Percentiles rank a stretch among this genome's conserved stretches.
These are phyloP conservation scores for Penicillium fuscoglaucum DNA, from an alignment of 2,329 filamentous ascomycete species.

Conservation along the genomic window DNA sequence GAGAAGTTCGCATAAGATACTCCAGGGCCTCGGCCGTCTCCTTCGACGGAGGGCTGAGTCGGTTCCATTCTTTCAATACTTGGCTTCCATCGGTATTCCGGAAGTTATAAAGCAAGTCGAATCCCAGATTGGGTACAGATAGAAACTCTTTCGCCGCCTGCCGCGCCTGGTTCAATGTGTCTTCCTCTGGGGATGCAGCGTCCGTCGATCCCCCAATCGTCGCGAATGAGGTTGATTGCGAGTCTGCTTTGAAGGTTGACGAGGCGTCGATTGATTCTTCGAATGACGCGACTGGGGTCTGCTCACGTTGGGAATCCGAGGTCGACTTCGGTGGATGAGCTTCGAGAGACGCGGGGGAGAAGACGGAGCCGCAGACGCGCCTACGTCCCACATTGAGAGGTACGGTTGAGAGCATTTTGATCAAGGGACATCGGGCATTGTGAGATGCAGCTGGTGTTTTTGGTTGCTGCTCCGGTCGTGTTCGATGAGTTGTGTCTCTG, in stretches of 20 bases:
- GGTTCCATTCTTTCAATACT: slow-evolving; percentile 35
- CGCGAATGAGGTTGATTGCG: slow-evolving; percentile 14
- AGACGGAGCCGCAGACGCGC: slow-evolving; percentile 48
- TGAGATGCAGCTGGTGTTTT: not conserved
- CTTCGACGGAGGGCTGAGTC: slow-evolving; percentile 29
- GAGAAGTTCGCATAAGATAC: slow-evolving; percentile 31
- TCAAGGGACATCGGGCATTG: slow-evolving; percentile 18
- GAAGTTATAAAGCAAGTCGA: slow-evolving; percentile 30
- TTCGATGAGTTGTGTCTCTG: not conserved
- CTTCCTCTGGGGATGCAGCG: slow-evolving; percentile 30
- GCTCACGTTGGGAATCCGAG: slow-evolving; percentile 23
- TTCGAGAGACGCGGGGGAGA: slow-evolving; percentile 41
- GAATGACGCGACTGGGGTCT: slow-evolving; percentile 18
- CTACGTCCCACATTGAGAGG: slow-evolving; percentile 34
- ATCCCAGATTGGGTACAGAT: slow-evolving; percentile 37
- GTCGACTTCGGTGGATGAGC: slow-evolving; percentile 31
- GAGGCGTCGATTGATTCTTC: slow-evolving; percentile 17
- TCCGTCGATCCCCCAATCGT: slow-evolving; percentile 12
- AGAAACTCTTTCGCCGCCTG: slow-evolving; percentile 43
- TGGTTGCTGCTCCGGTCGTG: not conserved
- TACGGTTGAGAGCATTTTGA: slow-evolving; percentile 29
- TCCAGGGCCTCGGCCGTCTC: slow-evolving; percentile 36
- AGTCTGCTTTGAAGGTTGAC: slow-evolving; percentile 21
- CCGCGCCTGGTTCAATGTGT: slow-evolving; percentile 45
- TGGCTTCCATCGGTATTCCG: slow-evolving; percentile 29